Base-by-base conservation (phyloP, 2,329 filamentous ascomycete genomes). In the Geoglossum cookeanum region DNA sequence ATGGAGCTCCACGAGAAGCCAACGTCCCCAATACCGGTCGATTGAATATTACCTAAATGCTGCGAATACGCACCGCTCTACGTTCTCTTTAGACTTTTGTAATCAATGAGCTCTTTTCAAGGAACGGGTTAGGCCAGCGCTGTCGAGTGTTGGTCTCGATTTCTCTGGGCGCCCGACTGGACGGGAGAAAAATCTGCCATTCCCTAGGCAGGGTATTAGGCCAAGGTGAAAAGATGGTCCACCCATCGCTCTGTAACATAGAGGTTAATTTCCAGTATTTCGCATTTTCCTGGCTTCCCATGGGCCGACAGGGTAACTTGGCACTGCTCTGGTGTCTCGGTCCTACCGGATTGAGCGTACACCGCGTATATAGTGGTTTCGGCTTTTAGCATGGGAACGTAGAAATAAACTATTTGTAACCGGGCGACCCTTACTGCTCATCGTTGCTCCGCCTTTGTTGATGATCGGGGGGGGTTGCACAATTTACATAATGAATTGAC, bases 1-100 rank as follows among this genome's bases (percentile, higher is more conserved):
- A 59, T 62, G 33, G 60, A 37, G 13, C 54, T 56, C 3, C 56
- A 59, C 44, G 62, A 63, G 56, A 63, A 63, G 42, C n/a, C 29
- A 32, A 13, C 30, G 15, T 53, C 49, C 3, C 49, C 49, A 22
- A 13, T 35, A 22, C 49, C 49, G 11, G 13, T 37, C n/a, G 49
- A 53, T 35, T 53, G 22, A 53, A 27, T 17, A 35, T 17, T 8
- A n/a, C 33, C 30, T 4, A 35, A 17, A 32, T 17, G 5, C 17
- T 9, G 30, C 4, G 17, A 5, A 7, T 13, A 15, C 33, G 32
- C 30, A 35, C 4, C 49, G 22, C 32, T 17, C 6, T 30, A n/a
- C 49, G n/a, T 11, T 35, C n/a, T n/a, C 9, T 35, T 37, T 33
- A 35, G 30, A 45, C 22, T 22, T 17, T 45, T 45, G 42, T 45